Conservation (phyloP, 371 early-diverging fungal genomes). For the Mortierella sp. region DNA sequence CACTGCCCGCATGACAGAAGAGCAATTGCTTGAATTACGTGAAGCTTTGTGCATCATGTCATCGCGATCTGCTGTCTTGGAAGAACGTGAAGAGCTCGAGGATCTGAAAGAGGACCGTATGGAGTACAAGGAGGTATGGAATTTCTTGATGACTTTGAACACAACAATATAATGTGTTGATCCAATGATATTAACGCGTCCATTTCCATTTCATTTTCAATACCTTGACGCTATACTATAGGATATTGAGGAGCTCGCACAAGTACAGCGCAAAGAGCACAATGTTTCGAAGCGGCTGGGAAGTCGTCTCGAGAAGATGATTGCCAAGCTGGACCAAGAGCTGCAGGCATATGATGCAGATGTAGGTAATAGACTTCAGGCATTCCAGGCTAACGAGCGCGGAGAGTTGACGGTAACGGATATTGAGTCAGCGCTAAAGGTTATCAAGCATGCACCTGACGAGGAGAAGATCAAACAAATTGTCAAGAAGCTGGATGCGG, state of each 20-base stretch:
- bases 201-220: neutral
- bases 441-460: conserved; percentile 73
- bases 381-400: conserved; percentile 61
- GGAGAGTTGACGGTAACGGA: conserved; percentile 73
- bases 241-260: conserved; percentile 69
- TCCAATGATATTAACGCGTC: neutral
- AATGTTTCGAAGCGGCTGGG: conserved; percentile 69
- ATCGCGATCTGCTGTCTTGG: conserved; percentile 72
- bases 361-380: conserved; percentile 57
- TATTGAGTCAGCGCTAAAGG: conserved; percentile 71
- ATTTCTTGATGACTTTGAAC: neutral
- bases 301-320: conserved; percentile 74
- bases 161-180: neutral
- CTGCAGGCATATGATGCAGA: conserved; percentile 67
- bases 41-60: conserved; percentile 73
- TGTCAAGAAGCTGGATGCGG: conserved; percentile 73
- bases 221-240: conserved; percentile 1
- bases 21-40: conserved; percentile 74
- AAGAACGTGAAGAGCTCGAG: conserved; percentile 76
- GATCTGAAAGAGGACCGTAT: conserved; percentile 73
- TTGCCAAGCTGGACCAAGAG: conserved; percentile 79
- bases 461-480: conserved; percentile 74
- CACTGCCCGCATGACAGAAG: conserved; percentile 67
- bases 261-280: conserved; percentile 68
- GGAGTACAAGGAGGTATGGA: conserved; percentile 73